A percentile compares a stretch with the other conserved stretches of the same genome.
These are phyloP conservation scores for Bassia scoparia DNA, from an alignment of 148 eudicot species.

Conservation along the genomic window DNA sequence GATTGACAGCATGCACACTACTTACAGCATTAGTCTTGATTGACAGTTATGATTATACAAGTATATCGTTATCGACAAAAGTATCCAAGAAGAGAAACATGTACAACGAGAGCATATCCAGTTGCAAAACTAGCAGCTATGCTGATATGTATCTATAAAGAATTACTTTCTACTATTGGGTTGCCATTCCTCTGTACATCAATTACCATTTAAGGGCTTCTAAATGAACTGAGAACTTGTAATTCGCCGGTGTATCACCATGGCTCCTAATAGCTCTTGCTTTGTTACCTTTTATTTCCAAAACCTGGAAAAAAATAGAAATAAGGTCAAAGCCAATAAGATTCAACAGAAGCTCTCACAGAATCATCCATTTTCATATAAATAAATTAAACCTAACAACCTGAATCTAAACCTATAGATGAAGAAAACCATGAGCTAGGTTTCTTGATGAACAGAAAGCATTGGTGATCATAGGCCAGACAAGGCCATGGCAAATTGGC, in stretches of 20 bases:
- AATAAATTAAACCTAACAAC: not conserved
- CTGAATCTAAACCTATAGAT: not conserved
- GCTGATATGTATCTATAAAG: not conserved
- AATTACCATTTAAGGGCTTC: constrained; percentile 5
- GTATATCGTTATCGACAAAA: not conserved
- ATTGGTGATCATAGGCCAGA: no score
- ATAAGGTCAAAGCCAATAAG: not conserved
- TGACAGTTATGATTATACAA: not conserved
- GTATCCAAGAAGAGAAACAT: not conserved
- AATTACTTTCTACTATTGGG: not conserved
- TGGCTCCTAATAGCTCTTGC: constrained; percentile 69
- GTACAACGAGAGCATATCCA: not conserved
- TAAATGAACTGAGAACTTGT: constrained; percentile 58
- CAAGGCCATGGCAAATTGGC: no score
- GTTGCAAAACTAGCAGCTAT: not conserved
- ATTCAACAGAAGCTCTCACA: not conserved
- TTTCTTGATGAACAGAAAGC: not conserved
- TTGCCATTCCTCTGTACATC: not conserved
- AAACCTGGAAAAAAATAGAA: constrained; percentile 43
- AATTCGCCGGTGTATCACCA: constrained; percentile 47
- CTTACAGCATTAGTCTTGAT: not conserved
- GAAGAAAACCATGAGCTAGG: not conserved
- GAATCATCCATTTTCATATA: not conserved
- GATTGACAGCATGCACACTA: not conserved
- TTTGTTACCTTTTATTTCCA: constrained; percentile 64